A percentile compares a stretch with the other conserved stretches of the same genome.
These are phyloP conservation scores for Talaromyces sp. DNA, from an alignment of 2,329 filamentous ascomycete species.

Conservation along the genomic window DNA sequence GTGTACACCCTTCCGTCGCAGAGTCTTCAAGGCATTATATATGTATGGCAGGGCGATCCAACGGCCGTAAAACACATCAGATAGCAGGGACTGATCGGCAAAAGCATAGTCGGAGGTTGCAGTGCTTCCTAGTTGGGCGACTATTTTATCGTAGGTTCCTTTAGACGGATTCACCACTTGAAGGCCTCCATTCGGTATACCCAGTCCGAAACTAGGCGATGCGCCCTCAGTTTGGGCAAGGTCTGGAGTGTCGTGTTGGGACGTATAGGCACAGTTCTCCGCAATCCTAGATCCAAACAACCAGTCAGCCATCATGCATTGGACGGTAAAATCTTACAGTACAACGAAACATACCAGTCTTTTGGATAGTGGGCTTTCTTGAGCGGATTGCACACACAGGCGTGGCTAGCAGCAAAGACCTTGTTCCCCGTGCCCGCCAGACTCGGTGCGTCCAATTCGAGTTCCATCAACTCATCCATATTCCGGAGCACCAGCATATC, in stretches of 20 bases:
- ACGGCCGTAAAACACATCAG: slow-evolving; percentile 53
- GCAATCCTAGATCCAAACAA: slow-evolving; percentile 38
- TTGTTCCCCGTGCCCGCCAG: slow-evolving; percentile 50
- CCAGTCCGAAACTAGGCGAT: slow-evolving; percentile 46
- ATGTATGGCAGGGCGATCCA: slow-evolving; percentile 57
- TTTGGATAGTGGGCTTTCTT: slow-evolving; percentile 71
- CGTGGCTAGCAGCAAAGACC: slow-evolving; percentile 78
- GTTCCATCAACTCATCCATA: slow-evolving; percentile 90
- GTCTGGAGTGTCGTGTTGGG: slow-evolving; percentile 49
- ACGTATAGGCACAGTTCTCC: slow-evolving; percentile 57
- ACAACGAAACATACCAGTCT: slow-evolving; percentile 53
- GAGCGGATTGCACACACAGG: slow-evolving; percentile 80
- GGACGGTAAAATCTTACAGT: neutral
- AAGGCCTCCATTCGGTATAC: slow-evolving; percentile 57
- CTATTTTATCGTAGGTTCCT: slow-evolving; percentile 49
- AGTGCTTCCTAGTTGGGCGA: slow-evolving; percentile 39
- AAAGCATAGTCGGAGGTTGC: slow-evolving; percentile 52
- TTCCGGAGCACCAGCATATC: slow-evolving; percentile 81
- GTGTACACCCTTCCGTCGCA: slow-evolving; percentile 53
- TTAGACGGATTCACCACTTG: slow-evolving; percentile 57
- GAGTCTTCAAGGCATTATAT: slow-evolving; percentile 59
- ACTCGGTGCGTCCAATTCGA: slow-evolving; percentile 60
- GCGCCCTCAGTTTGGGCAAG: slow-evolving; percentile 51
- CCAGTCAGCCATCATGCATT: neutral
- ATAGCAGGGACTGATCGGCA: slow-evolving; percentile 54